These are phyloP conservation scores for Rhododendron williamsianum DNA, from an alignment of 148 eudicot species.

Conservation along the genomic window DNA sequence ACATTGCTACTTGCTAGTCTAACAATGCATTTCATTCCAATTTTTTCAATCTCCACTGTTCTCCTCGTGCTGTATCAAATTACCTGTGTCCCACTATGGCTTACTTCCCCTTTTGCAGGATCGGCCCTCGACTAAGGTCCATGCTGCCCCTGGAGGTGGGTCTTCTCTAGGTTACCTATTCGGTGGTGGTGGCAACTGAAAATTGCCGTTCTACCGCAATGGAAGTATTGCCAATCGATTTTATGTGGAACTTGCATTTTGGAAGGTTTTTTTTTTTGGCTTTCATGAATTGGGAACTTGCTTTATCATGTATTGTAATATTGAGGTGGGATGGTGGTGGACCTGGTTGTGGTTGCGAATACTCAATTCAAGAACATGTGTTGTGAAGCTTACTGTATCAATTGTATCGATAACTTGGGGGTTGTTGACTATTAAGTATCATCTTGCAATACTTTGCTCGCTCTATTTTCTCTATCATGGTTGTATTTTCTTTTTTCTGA, in stretches of 20 bases:
- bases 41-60: background rate
- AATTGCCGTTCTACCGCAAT: background rate
- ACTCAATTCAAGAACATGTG: background rate
- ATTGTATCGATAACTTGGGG: background rate
- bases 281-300: background rate
- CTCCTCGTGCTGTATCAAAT: background rate
- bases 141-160: constrained; percentile 44
- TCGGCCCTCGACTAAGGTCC: constrained; percentile 52
- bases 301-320: constrained; percentile 9
- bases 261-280: background rate
- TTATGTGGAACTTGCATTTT: constrained; percentile 3
- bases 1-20: background rate
- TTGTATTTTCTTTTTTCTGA: background rate
- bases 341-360: background rate
- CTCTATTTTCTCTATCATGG: no score
- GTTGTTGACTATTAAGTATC: background rate
- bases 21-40: background rate
- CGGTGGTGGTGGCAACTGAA: constrained; percentile 22
- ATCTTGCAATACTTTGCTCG: background rate
- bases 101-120: constrained; percentile 29
- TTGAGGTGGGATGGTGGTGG: constrained; percentile 4
- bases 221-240: background rate
- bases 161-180: constrained; percentile 43
- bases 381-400: background rate
- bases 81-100: background rate